These are phyloP conservation scores for Kwoniella heveanensis DNA, from an alignment of 768 basidiomycete genomes.

Conservation along the genomic window DNA sequence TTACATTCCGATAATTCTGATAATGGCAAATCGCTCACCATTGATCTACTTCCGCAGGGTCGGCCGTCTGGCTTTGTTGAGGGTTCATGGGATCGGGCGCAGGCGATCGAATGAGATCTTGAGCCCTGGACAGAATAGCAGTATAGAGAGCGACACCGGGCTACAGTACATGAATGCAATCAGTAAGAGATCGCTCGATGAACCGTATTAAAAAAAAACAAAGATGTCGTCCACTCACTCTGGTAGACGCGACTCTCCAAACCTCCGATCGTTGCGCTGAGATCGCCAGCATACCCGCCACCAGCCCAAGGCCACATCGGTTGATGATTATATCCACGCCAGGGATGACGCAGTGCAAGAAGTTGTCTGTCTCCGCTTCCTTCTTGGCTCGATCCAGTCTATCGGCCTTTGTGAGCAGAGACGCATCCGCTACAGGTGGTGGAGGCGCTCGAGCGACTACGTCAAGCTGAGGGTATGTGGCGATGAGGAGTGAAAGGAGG, in stretches of 20 bases:
- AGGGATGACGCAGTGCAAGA: constrained; percentile 80
- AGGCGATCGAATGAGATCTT: constrained; percentile 77
- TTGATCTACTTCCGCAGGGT: constrained; percentile 69
- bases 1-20: no score
- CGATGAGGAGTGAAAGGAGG: constrained; percentile 84
- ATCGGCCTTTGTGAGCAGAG: constrained; percentile 58
- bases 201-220: no score
- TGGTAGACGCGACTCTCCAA: constrained; percentile 71
- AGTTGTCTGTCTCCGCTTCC: constrained; percentile 87
- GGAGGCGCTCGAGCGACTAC: constrained; percentile 76
- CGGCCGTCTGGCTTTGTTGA: constrained; percentile 61
- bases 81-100: constrained; percentile 62
- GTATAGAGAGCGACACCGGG: constrained; percentile 90
- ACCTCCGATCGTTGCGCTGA: constrained; percentile 78
- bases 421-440: constrained; percentile 62
- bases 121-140: constrained; percentile 86
- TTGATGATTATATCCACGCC: constrained; percentile 81
- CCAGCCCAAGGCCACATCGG: constrained; percentile 73
- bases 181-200: neutral
- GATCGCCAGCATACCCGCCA: constrained; percentile 82
- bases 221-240: no score
- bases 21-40: constrained; percentile 61
- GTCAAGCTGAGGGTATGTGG: constrained; percentile 91
- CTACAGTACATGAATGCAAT: constrained; percentile 57
- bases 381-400: constrained; percentile 57